Base-by-base conservation (phyloP, 352 stramenopile genomes). In the Phytopythium vexans region DNA sequence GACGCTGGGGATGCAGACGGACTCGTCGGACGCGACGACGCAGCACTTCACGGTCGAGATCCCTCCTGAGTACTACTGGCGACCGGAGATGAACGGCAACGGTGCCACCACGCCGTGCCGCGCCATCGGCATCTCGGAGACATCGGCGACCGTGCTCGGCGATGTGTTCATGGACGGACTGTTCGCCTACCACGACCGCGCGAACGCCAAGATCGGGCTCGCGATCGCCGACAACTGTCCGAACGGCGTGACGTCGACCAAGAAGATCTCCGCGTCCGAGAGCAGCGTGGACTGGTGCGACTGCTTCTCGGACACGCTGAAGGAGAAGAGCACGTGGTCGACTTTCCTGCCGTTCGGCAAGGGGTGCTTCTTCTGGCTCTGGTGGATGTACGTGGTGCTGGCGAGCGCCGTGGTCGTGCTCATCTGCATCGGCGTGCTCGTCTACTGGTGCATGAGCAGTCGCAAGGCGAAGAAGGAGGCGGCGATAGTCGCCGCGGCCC, bases 91-190 rank as follows among this genome's bases (percentile, higher is more conserved):
- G 73, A 90, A 90, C 60, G 80, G 80, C 14, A 60, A 54, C 10
- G 73, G 83, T 54, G 60, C 65, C 8, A 69, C 75, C 43, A 68
- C 64, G 9, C 68, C 72, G 3, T 94, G 84, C 33, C 77, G 84
- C 39, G 81, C 83, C 1, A 78, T 92, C 8, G 84, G 84, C n/a
- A 88, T 94, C 42, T 83, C 82, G 0, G 84, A 94, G 57, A 75
- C 79, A 15, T 71, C 68, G 1, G 72, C 74, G 32, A 86, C 77
- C 34, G 70, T 94, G 41, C 72, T 94, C 10, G 84, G 84, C 8
- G 75, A 88, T 43, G 84, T 94, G n/a, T 90, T 94, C 46, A 88
- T 94, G 77, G 84, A 94, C 49, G 84, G 84, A 0, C 58, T 94
- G 34, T 91, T 85, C 51, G 67, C 76, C 10, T 87, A 89, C 34